Evolutionary conservation across 208 protist genomes (phyloP), one percentile per base, ranked within the genome.

Genomic region (Wallacemonas collosoma): DNA sequence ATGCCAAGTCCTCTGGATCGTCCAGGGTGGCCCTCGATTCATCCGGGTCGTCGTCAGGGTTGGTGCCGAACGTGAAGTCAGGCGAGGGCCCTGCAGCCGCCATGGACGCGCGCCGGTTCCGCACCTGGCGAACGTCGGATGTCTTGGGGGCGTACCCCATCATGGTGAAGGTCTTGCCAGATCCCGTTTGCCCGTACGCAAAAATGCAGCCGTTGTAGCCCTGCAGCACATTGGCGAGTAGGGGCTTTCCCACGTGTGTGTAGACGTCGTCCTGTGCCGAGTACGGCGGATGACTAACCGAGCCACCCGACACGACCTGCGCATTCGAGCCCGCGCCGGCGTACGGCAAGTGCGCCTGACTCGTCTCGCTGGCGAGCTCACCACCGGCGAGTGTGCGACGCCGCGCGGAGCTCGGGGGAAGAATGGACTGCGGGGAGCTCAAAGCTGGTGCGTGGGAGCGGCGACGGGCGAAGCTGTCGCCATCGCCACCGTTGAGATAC

Each of bases 131-230:
- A 40, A 73, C 62, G 43, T 82, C 80, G 15, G 76, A 15, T 35
- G 56, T 55, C 38, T 58, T 80, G 47, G 89, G 87, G 2, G 81
- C 76, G 72, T 92, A 91, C 48, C 95, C 95, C 36, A 95, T 79
- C 86, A 98, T 98, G n/a, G 96, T 97, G 83, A 97, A 97, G 14
- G 96, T 98, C 78, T 98, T 98, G 79, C 96, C 96, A 53, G 82
- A 88, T 55, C 88, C 87, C 0, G 95, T 98, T 77, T 95, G 89
- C 8, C 94, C 94, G 76, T 97, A 98, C 9, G 91, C 93, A 72
- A 97, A 97, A 50, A 98, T 78, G 63, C 90, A 92, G 41, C 82
- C 90, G 84, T 97, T 94, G 77, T 93, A 93, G 50, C 94, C 92
- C 62, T 89, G 79, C 36, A 97, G 80, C 9, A 86, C 81, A 72